Conservation (phyloP, 306 rosid species). For the Cucumis melo region DNA sequence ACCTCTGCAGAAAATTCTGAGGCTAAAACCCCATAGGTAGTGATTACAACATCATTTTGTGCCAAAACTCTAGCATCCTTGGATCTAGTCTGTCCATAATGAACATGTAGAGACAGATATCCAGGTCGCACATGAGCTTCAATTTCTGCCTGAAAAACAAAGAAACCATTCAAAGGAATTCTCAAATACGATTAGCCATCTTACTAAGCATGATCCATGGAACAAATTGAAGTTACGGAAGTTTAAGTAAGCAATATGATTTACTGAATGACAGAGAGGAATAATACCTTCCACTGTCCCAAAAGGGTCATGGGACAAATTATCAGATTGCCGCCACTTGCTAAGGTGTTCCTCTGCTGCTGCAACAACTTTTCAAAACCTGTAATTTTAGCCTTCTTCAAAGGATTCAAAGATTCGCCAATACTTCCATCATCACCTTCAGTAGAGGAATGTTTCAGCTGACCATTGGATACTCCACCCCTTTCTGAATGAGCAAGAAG, state of each 20-base stretch:
- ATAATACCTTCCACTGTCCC: conserved; percentile 70
- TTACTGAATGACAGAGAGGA: not conserved
- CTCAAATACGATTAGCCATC: not conserved
- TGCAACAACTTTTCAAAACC: conserved; percentile 58
- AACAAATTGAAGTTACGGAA: not conserved
- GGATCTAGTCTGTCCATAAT: conserved; percentile 83
- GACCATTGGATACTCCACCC: conserved; percentile 41
- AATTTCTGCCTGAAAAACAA: conserved; percentile 63
- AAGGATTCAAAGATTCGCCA: conserved; percentile 19
- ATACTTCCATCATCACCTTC: conserved; percentile 29
- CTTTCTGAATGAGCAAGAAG: conserved; percentile 58
- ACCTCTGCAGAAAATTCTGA: conserved; percentile 85
- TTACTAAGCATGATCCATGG: not conserved
- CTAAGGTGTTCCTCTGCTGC: conserved; percentile 39
- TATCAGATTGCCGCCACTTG: conserved; percentile 67
- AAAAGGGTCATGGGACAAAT: conserved; percentile 90
- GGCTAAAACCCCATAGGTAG: conserved; percentile 78
- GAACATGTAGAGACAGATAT: conserved; percentile 59
- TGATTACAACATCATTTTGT: conserved; percentile 70
- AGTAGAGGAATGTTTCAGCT: conserved; percentile 18
- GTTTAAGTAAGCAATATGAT: not conserved
- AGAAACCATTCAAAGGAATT: not conserved
- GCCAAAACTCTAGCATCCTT: conserved; percentile 67
- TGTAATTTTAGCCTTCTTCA: conserved; percentile 39
- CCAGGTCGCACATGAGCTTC: conserved; percentile 76